Conservation (phyloP, 805 yeast species). For the Metschnikowia koreensis region DNA sequence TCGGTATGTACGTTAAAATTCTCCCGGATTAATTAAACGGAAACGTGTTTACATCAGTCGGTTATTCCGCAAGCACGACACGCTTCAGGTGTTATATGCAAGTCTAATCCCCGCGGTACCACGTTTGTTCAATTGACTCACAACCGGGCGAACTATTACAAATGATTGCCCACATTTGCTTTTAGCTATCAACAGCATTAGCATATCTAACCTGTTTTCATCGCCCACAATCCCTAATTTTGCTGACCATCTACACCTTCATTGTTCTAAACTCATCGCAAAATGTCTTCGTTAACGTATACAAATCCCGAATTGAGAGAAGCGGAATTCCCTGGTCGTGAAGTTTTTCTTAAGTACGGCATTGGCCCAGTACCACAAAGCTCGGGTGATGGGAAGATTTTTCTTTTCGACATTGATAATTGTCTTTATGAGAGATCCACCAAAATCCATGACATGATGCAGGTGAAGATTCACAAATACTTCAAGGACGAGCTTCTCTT, state of each 20-base stretch:
- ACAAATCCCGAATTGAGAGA: constrained; percentile 15
- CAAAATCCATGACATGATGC: constrained; percentile 84
- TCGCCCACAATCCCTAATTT: neutral
- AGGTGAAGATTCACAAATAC: constrained; percentile 75
- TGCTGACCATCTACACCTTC: neutral
- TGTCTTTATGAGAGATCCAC: constrained; percentile 78
- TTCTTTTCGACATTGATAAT: constrained; percentile 93
- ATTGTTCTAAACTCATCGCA: neutral
- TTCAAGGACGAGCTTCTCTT: constrained; percentile 64
- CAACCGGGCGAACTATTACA: neutral
- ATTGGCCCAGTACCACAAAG: constrained; percentile 19
- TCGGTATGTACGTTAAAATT: too few relatives aligned
- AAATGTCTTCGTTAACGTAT: constrained; percentile 9
- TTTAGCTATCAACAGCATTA: neutral
- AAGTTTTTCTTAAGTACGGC: constrained; percentile 18
- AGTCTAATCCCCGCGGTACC: neutral
- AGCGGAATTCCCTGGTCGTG: constrained; percentile 14
- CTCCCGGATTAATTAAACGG: neutral
- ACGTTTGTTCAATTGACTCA: neutral
- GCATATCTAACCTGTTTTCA: neutral
- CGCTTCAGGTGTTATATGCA: neutral
- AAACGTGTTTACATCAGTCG: neutral
- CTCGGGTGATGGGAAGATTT: constrained; percentile 29
- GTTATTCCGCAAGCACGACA: neutral
- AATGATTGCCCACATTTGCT: neutral